Conservation (phyloP, 768 basidiomycete genomes). For the Amanita molliuscula region DNA sequence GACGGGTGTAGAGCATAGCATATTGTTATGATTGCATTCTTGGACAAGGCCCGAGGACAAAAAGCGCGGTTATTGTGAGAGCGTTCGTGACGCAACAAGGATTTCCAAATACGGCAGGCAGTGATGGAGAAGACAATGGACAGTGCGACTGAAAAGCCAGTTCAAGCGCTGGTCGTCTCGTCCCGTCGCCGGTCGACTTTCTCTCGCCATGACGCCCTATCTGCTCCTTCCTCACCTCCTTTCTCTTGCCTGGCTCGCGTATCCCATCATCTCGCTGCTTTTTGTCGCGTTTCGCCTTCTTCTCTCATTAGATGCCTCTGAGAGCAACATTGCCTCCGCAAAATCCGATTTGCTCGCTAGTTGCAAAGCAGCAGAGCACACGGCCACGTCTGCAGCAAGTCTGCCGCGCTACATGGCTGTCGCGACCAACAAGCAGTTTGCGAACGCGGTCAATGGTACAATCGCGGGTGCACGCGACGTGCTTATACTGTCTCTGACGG, state of each 20-base stretch:
- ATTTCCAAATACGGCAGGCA: not conserved
- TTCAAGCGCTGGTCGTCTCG: conserved; percentile 13
- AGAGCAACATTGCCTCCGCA: conserved; percentile 55
- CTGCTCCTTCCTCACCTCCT: conserved; percentile 75
- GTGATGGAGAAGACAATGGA: conserved; percentile 2
- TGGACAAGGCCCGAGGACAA: not conserved
- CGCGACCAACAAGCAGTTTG: conserved; percentile 73
- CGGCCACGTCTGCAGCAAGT: conserved; percentile 73
- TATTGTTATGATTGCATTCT: not conserved
- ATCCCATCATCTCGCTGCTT: conserved; percentile 80
- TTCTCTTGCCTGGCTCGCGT: conserved; percentile 85
- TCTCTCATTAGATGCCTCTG: conserved; percentile 59
- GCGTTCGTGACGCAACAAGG: not conserved
- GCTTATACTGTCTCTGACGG: conserved; percentile 64
- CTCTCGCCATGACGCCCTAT: conserved; percentile 60
- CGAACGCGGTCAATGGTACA: conserved; percentile 68
- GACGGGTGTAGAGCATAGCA: conserved; percentile 11
- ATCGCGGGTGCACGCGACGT: conserved; percentile 69
- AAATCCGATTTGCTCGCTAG: conserved; percentile 72
- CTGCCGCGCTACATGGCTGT: conserved; percentile 85
- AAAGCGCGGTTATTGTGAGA: conserved; percentile 1
- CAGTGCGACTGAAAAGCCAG: not conserved
- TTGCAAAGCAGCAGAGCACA: conserved; percentile 77
- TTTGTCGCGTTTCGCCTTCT: conserved; percentile 82
- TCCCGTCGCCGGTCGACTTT: conserved; percentile 41